Conservation (phyloP, 768 basidiomycete genomes). For the Coprinopsis sp. region DNA sequence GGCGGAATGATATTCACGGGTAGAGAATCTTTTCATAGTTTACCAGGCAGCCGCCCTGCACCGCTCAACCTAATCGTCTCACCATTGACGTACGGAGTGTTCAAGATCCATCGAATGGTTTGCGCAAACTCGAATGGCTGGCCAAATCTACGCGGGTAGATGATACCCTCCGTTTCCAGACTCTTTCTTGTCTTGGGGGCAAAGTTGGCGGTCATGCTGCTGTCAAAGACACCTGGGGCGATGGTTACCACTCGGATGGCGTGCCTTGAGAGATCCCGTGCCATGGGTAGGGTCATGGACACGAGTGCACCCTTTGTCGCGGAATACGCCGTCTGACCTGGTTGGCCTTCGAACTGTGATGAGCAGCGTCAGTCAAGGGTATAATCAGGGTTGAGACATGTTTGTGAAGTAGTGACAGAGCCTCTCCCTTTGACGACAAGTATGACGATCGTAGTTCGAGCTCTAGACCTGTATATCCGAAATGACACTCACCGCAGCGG, state of each 20-base stretch:
- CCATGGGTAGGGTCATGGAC: conserved; percentile 58
- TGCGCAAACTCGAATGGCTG: conserved; percentile 45
- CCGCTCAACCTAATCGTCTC: conserved; percentile 46
- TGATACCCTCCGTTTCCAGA: conserved; percentile 35
- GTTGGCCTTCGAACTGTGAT: conserved; percentile 49
- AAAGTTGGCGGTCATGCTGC: conserved; percentile 37
- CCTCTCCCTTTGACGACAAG: too few species aligned
- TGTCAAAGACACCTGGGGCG: conserved; percentile 52
- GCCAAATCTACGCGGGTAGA: conserved; percentile 46
- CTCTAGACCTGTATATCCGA: too few species aligned
- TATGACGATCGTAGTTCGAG: too few species aligned
- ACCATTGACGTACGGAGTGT: conserved; percentile 52
- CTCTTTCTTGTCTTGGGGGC: conserved; percentile 32
- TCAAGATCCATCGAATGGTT: conserved; percentile 46
- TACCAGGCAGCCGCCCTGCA: conserved; percentile 35
- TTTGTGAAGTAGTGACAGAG: background rate
- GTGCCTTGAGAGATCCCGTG: conserved; percentile 51
- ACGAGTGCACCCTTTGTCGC: conserved; percentile 53
- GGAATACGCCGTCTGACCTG: conserved; percentile 54
- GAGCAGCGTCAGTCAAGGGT: background rate
- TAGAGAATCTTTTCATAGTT: conserved; percentile 20
- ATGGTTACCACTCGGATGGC: conserved; percentile 52
- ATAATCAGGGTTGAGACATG: background rate
- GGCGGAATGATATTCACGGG: background rate
- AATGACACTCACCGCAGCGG: conserved; percentile 50